Evolutionary conservation across 371 early-diverging fungal species (phyloP).

Genomic region (Entomophthora muscae): DNA sequence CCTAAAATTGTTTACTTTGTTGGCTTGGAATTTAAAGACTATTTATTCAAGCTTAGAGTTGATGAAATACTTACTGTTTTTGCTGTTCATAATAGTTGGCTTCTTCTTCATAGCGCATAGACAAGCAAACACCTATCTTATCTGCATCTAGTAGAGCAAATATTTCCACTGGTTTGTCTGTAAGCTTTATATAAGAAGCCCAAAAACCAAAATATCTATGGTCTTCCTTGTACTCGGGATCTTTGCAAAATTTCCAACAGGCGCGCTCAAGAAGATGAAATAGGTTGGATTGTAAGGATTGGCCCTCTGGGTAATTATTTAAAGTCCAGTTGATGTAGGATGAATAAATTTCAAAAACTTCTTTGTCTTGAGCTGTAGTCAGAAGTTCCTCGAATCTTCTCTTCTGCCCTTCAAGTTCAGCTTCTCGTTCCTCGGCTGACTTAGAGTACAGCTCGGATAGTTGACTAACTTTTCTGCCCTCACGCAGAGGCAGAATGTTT

Average conservation of each 20-base stretch:
- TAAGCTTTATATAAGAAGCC: background rate
- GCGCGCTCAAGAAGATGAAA: background rate
- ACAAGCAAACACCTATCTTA: background rate
- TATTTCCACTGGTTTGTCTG: background rate
- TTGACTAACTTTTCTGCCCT: background rate
- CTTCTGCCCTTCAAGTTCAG: background rate
- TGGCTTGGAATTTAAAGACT: background rate
- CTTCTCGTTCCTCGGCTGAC: background rate
- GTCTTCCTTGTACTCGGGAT: background rate
- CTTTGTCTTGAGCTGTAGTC: background rate
- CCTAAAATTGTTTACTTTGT: background rate
- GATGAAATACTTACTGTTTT: background rate
- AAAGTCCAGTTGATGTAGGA: background rate
- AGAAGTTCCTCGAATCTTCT: background rate
- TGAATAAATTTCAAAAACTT: background rate
- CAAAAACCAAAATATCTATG: background rate
- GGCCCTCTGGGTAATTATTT: background rate
- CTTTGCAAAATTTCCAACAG: background rate
- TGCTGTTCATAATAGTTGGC: background rate
- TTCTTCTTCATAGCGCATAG: background rate
- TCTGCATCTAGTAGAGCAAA: background rate
- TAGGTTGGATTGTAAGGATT: background rate
- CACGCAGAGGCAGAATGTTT: background rate
- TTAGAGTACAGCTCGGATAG: background rate
- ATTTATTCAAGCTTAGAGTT: background rate